Percentiles rank a stretch among this genome's conserved stretches.
Evolutionary conservation across 805 yeast genomes (phyloP).

Genomic region (Scheffersomyces ergatensis): DNA sequence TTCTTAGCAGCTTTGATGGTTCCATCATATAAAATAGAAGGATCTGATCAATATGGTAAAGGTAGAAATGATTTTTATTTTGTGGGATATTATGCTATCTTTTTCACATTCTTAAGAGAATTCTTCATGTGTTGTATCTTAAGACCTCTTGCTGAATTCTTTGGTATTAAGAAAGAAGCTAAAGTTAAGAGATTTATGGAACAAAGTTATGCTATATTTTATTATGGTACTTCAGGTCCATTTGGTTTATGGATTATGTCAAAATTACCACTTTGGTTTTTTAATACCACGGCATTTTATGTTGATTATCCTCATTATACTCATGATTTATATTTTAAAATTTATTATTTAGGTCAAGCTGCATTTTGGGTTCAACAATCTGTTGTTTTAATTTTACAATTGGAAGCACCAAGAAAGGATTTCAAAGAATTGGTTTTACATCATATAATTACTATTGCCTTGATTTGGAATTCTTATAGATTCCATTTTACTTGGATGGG

Average conservation of each 20-base stretch:
- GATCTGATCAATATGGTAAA: conserved; percentile 76
- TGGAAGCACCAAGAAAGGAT: conserved; percentile 95
- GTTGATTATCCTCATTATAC: conserved; percentile 77
- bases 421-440: conserved; percentile 88
- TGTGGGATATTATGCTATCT: conserved; percentile 75
- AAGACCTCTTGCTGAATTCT: conserved; percentile 61
- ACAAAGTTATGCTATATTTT: conserved; percentile 81
- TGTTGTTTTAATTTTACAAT: conserved; percentile 72
- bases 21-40: conserved; percentile 62
- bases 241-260: conserved; percentile 86
- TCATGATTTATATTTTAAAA: conserved; percentile 67
- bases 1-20: conserved; percentile 57
- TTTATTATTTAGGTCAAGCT: conserved; percentile 87
- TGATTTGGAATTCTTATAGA: conserved; percentile 83
- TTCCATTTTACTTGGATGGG: conserved; percentile 98
- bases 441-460: conserved; percentile 85
- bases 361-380: conserved; percentile 98
- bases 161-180: conserved; percentile 50
- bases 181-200: conserved; percentile 86
- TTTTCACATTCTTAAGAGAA: conserved; percentile 89
- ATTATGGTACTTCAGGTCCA: conserved; percentile 80
- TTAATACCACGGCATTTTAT: conserved; percentile 81
- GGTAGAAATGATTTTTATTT: conserved; percentile 82
- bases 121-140: conserved; percentile 82
- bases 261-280: conserved; percentile 81